Evolutionary conservation across 2,329 filamentous ascomycete genomes (phyloP).

Genomic region (Colletotrichum nymphaeae): DNA sequence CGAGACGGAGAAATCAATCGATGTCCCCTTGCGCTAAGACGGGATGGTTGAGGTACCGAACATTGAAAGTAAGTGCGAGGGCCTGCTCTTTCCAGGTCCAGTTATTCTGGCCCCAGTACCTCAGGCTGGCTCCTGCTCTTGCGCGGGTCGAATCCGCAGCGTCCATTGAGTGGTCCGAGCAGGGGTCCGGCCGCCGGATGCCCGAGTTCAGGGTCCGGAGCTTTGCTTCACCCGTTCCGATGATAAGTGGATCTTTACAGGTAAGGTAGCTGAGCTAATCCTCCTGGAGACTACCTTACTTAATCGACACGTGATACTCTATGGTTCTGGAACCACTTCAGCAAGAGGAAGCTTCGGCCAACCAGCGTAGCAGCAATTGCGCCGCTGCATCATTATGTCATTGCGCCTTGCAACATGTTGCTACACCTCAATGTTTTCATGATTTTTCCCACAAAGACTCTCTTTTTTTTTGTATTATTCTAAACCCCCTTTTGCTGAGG

Average conservation of each 20-base stretch:
- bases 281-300: too few species aligned
- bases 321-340: not conserved
- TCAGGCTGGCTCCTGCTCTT: not conserved
- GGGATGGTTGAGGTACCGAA: constrained; percentile 17
- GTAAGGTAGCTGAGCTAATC: not conserved
- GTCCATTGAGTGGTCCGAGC: not conserved
- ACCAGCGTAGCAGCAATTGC: not conserved
- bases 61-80: not conserved
- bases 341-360: not conserved
- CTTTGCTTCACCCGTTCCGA: not conserved
- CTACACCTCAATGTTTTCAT: not conserved
- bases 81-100: not conserved
- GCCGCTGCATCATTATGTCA: constrained; percentile 14
- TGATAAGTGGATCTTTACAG: too few species aligned
- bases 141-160: constrained; percentile 9
- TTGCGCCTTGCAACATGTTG: not conserved
- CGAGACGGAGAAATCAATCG: constrained; percentile 2
- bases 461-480: not conserved
- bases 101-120: not conserved
- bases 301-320: not conserved
- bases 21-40: constrained; percentile 26
- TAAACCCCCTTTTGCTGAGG: not conserved
- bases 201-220: not conserved
- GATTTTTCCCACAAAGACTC: not conserved
- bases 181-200: not conserved